Percentiles rank a stretch among this genome's conserved stretches.
phyloP scores from a whole-genome alignment of 2,329 filamentous ascomycete genomes.

The Colletotrichum endophyticum region DNA sequence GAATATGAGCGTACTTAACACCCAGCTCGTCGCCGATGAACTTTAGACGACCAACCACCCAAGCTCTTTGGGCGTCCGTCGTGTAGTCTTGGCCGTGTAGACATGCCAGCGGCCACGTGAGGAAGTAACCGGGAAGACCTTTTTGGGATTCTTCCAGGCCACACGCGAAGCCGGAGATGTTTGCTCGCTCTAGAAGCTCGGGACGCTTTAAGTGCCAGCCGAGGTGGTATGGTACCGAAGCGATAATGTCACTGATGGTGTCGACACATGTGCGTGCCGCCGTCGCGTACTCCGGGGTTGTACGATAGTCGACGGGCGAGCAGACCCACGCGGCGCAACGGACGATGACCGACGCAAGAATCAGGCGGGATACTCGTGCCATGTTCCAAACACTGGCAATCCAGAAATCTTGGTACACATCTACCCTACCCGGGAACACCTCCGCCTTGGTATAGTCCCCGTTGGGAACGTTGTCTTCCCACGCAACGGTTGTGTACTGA shows the following conservation, averaged over 20 bases:
- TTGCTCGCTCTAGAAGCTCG: constrained; percentile 42
- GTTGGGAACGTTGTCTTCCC: constrained; percentile 58
- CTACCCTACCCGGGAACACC: constrained; percentile 65
- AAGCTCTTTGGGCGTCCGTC: constrained; percentile 62
- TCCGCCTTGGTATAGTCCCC: constrained; percentile 59
- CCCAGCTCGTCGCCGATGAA: constrained; percentile 62
- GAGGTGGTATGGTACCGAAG: constrained; percentile 65
- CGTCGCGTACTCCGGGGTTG: constrained; percentile 65
- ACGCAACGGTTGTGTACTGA: constrained; percentile 57
- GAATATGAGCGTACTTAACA: constrained; percentile 61
- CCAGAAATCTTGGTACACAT: constrained; percentile 64
- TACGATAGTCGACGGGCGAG: constrained; percentile 65
- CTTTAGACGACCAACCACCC: constrained; percentile 57
- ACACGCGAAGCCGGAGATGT: constrained; percentile 51
- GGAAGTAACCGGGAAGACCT: constrained; percentile 62
- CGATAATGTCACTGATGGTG: constrained; percentile 63
- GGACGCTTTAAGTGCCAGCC: constrained; percentile 59
- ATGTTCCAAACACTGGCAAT: constrained; percentile 64
- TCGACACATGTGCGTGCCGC: constrained; percentile 56
- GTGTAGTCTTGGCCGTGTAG: constrained; percentile 62
- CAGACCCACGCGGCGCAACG: constrained; percentile 67
- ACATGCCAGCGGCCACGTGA: constrained; percentile 63
- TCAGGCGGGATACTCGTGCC: constrained; percentile 56
- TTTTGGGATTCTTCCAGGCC: constrained; percentile 56
- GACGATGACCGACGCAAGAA: constrained; percentile 59